phyloP scores from a whole-genome alignment of 257 asterid genomes.

The Henckelia pumila region DNA sequence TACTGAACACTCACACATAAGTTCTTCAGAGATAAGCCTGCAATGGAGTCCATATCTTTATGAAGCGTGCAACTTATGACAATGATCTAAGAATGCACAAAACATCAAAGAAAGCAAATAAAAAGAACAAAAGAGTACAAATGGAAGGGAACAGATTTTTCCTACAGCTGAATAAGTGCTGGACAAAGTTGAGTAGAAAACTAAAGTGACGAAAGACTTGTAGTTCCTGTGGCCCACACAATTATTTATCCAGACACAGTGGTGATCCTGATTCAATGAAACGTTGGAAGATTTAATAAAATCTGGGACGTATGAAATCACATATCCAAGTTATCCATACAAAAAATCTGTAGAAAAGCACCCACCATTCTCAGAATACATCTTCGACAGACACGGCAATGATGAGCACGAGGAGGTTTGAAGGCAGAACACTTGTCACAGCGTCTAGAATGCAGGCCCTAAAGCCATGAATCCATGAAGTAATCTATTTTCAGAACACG shows the following conservation, averaged over 20 bases:
- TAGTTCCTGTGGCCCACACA: conserved; percentile 90
- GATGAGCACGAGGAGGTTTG: conserved; percentile 95
- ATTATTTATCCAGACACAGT: conserved; percentile 87
- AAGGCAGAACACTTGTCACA: conserved; percentile 77
- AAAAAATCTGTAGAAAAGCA: conserved; percentile 23
- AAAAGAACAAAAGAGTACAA: conserved; percentile 10
- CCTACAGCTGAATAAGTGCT: conserved; percentile 64
- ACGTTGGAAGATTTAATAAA: background rate
- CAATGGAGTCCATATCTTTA: conserved; percentile 45
- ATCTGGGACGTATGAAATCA: background rate
- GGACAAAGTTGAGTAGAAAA: conserved; percentile 70
- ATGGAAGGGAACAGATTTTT: conserved; percentile 15
- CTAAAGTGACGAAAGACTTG: conserved; percentile 62
- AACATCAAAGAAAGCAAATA: conserved; percentile 8
- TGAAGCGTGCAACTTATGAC: conserved; percentile 39
- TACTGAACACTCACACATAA: conserved; percentile 57
- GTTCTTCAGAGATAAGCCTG: conserved; percentile 36
- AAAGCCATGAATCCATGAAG: conserved; percentile 26
- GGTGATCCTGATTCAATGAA: conserved; percentile 71
- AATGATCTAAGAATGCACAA: conserved; percentile 45
- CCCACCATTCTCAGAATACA: conserved; percentile 95
- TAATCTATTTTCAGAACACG: conserved; percentile 13
- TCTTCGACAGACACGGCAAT: conserved; percentile 91
- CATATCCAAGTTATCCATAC: background rate
- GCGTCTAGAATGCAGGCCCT: conserved; percentile 36